Evolutionary conservation across 805 yeast genomes (phyloP).

Genomic region (Cyberlindnera euphorbiae): DNA sequence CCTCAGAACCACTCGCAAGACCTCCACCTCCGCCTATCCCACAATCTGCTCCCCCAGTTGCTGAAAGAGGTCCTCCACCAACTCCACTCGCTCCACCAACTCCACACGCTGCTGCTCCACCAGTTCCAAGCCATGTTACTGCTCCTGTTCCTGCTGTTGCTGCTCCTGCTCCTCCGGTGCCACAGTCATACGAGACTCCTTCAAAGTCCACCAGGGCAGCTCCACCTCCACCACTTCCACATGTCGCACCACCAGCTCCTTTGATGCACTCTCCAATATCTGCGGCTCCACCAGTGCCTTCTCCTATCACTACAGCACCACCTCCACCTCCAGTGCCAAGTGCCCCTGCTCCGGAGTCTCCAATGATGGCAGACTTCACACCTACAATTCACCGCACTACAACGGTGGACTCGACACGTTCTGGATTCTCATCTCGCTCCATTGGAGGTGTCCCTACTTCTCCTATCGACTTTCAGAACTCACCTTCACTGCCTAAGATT

Average conservation of each 20-base stretch:
- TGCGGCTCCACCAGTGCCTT: constrained; percentile 6
- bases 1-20: constrained; percentile 4
- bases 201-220: constrained; percentile 24
- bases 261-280: background rate
- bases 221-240: constrained; percentile 10
- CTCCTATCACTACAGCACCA: too few species aligned
- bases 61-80: background rate
- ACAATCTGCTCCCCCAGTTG: constrained; percentile 9
- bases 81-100: background rate
- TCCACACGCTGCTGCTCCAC: constrained; percentile 15
- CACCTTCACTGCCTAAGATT: constrained; percentile 7
- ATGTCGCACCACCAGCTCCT: constrained; percentile 8
- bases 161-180: background rate
- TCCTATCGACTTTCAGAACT: constrained; percentile 6
- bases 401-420: constrained; percentile 6
- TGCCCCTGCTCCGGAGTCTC: background rate
- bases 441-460: constrained; percentile 4
- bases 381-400: constrained; percentile 2
- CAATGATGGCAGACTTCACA: constrained; percentile 4
- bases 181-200: background rate
- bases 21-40: constrained; percentile 17
- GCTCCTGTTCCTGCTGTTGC: constrained; percentile 15
- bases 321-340: constrained; percentile 3
- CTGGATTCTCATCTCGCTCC: too few species aligned
- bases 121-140: background rate